Conservation (phyloP, 179 eudicot species). For the Silene coronaria region DNA sequence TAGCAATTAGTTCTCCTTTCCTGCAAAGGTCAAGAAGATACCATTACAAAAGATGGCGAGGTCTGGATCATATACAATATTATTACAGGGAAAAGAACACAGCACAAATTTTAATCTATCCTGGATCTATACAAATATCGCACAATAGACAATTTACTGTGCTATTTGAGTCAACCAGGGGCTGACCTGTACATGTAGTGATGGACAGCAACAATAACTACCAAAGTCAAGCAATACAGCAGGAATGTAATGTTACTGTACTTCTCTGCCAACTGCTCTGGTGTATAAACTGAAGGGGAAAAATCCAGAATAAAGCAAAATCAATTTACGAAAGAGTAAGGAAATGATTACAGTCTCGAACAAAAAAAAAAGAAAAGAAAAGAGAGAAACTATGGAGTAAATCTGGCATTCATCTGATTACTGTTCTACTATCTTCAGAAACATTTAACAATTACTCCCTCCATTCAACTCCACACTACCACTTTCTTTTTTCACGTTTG, state of each 20-base stretch:
- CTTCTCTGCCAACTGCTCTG: conserved; percentile 88
- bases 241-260: conserved; percentile 72
- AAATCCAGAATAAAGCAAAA: background rate
- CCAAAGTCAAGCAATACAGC: conserved; percentile 69
- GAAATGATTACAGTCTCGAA: background rate
- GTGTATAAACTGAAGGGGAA: conserved; percentile 60
- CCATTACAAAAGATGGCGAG: background rate
- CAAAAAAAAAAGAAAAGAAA: background rate
- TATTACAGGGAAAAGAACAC: background rate
- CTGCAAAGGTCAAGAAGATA: conserved; percentile 34
- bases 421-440: background rate
- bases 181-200: conserved; percentile 82
- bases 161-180: conserved; percentile 10
- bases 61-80: background rate
- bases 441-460: background rate
- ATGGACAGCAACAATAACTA: conserved; percentile 57
- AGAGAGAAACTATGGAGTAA: background rate
- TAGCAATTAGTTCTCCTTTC: conserved; percentile 71
- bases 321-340: background rate
- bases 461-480: too few relatives aligned
- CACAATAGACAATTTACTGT: conserved; percentile 2
- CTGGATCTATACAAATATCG: background rate
- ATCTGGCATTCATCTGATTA: background rate
- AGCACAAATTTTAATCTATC: background rate
- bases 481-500: too few relatives aligned